Evolutionary conservation across 306 rosid species (phyloP), one percentile per base, ranked within the genome.

Genomic region (Casuarina cunninghamiana): DNA sequence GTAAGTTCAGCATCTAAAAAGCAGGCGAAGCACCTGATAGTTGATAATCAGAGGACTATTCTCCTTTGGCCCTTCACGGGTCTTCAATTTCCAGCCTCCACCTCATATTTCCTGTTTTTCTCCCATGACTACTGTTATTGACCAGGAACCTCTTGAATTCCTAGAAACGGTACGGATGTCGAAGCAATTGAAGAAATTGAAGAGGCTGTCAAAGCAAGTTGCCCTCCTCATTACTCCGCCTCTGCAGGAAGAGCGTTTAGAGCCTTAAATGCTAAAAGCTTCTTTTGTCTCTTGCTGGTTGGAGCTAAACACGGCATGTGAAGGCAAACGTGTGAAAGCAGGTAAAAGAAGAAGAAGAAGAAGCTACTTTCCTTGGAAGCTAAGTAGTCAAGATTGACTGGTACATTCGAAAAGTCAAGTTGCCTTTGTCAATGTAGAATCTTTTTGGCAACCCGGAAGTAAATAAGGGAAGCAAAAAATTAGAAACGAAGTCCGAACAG

Each of bases 261-360:
- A 26, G 78, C 51, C 58, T 72, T 79, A 21, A 80, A 72, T 72
- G 71, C 82, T 67, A 76, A 84, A 84, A 84, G 84, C 42, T 58
- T 19, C 51, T 38, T 51, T 72, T 84, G 84, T 76, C 79, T 44
- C 53, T 72, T 65, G 26, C 63, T 21, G 16, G 55, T 48, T 55
- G 66, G 41, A 73, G 44, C 8, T 66, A 11, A 43, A 39, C 53
- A 35, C 45, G 10, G 13, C 6, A 10, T 58, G 65, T 58, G 63
- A 11, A 21, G 62, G n/a, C 9, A n/a, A 19, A 19, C 19, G 21
- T 55, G 12, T n/a, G 35, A 26, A 26, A 26, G 32, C 32, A 26
- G 32, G 32, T 26, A 26, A 26, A 26, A 26, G 32, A 26, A 26
- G 32, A 26, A 26, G 32, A 26, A 55, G 62, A 19, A 55, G 10